Evolutionary conservation across 345 rosid species (phyloP), one percentile per base, ranked within the genome.

Genomic region (Euphorbia lathyris): DNA sequence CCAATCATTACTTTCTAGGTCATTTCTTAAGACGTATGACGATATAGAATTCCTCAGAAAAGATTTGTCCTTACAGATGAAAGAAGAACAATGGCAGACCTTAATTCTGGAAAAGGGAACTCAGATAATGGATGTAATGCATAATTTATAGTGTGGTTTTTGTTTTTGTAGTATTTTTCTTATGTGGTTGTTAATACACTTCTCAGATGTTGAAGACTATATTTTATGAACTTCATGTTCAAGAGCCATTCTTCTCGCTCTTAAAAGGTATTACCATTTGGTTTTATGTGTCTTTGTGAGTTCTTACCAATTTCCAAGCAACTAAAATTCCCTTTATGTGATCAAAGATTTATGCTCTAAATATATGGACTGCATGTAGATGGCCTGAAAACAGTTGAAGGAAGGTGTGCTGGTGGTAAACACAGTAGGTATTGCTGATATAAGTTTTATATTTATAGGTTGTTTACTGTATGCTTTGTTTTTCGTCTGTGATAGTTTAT

Each of bases 181-280:
- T 17, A 38, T 27, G 29, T 53, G 40, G 19, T 12, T 63, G 14
- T 66, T 27, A 27, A 26, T 45, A 6, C 48, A 14, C 60, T 67
- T 52, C 17, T 29, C 68, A 83, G 89, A 78, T 61, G 51, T 74
- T 84, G 78, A 77, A 77, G 59, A 42, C 48, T 45, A 51, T 76
- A 32, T 63, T 53, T 52, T 68, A 71, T 23, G 88, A 85, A 76
- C 65, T 86, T 75, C 77, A 80, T 29, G 83, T 83, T 70, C 80
- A 78, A 57, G 88, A 85, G 78, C 85, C 87, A 7, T 84, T 74
- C 62, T 81, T 85, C 71, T 80, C 83, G 19, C 64, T 71, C 32
- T 17, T 81, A 67, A 85, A 79, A 83, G 88, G 91, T 85, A 64
- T 9, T 29, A 67, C 40, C 32, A 0, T 43, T 26, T 45, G 1